phyloP scores from a whole-genome alignment of 345 rosid genomes.

The Limnanthes douglasii region DNA sequence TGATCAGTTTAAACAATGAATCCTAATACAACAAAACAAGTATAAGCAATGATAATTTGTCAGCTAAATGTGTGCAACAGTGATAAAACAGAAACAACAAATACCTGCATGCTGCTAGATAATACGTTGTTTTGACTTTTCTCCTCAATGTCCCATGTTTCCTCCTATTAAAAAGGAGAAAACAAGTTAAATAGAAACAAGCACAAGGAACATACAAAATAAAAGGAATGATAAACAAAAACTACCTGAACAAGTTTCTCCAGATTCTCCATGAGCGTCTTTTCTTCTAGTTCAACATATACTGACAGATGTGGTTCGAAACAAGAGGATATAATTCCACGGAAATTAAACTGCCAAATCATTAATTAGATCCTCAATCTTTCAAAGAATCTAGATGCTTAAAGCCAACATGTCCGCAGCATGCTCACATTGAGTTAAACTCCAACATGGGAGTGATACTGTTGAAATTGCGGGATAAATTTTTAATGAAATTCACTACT shows the following conservation, averaged over 20 bases:
- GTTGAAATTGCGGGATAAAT: too few species aligned
- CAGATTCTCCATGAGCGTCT: slow-evolving; percentile 88
- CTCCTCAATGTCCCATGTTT: slow-evolving; percentile 96
- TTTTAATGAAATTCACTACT: too few species aligned
- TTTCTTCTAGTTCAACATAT: slow-evolving; percentile 91
- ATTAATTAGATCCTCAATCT: slow-evolving; percentile 6
- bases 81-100: too few species aligned
- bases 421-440: not conserved
- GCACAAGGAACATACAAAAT: slow-evolving; percentile 6
- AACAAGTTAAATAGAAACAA: slow-evolving; percentile 8
- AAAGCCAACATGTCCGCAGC: not conserved
- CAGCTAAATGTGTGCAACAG: too few species aligned
- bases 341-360: slow-evolving; percentile 85
- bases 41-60: too few species aligned
- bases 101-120: slow-evolving; percentile 96
- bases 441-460: too few species aligned
- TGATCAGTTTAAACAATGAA: too few species aligned
- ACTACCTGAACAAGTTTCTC: slow-evolving; percentile 94
- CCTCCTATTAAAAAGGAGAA: slow-evolving; percentile 41
- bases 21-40: too few species aligned
- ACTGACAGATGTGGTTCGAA: slow-evolving; percentile 86
- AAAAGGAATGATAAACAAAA: slow-evolving; percentile 3
- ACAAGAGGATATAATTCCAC: slow-evolving; percentile 92
- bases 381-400: slow-evolving; percentile 5
- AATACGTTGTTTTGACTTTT: slow-evolving; percentile 90